A percentile compares a stretch with the other conserved stretches of the same genome.
These are phyloP conservation scores for Dunaliella primolecta DNA, from an alignment of 139 green algal species.

Conservation along the genomic window DNA sequence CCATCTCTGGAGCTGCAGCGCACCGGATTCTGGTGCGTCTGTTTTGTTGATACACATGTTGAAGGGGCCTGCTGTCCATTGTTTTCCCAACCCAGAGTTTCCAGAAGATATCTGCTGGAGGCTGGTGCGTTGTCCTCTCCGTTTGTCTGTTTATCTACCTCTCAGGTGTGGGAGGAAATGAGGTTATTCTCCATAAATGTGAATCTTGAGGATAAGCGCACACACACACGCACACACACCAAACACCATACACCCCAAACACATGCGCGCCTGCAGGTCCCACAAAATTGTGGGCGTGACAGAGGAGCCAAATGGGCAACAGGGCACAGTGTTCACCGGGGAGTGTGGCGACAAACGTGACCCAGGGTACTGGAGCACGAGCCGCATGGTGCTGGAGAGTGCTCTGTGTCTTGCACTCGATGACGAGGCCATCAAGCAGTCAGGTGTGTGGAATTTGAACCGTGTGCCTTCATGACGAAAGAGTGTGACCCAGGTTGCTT, in stretches of 20 bases:
- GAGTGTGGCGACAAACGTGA: conserved; percentile 42
- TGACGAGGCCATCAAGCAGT: background rate
- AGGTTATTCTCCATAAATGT: no score
- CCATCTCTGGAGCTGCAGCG: conserved; percentile 32
- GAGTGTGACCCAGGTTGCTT: no score
- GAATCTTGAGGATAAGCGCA: background rate
- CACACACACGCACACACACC: background rate
- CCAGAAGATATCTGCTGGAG: no score
- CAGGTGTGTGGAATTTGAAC: no score
- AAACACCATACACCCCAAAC: background rate
- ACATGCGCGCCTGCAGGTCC: background rate
- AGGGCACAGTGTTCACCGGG: conserved; percentile 35
- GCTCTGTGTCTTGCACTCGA: conserved; percentile 49
- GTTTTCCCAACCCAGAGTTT: no score
- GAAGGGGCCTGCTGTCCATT: no score
- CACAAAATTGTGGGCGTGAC: conserved; percentile 42
- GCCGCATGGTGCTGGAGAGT: conserved; percentile 68
- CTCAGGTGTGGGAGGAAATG: no score
- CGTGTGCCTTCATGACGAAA: no score
- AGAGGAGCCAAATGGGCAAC: conserved; percentile 27
- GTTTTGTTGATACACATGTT: no score
- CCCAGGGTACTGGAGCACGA: conserved; percentile 68
- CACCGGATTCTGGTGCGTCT: conserved; percentile 46
- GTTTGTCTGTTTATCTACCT: no score
- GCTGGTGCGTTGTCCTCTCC: no score